phyloP scores from a whole-genome alignment of 176 grass and related monocot genomes.

The Phoenix dactylifera region DNA sequence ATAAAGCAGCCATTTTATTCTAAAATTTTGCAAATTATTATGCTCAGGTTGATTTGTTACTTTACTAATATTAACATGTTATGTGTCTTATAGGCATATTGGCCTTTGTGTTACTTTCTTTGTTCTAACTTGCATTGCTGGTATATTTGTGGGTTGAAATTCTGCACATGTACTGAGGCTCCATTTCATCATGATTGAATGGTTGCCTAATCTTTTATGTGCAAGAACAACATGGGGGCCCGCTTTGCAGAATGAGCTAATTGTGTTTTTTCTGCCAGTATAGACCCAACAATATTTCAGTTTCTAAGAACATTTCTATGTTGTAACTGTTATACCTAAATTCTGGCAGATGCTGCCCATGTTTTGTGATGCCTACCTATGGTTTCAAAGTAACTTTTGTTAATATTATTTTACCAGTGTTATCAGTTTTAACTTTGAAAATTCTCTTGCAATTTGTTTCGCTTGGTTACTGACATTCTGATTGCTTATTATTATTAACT shows the following conservation, averaged over 20 bases:
- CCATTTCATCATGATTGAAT: background rate
- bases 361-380: too few species aligned
- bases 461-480: background rate
- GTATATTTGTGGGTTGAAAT: background rate
- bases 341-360: too few species aligned
- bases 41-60: too few species aligned
- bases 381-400: too few species aligned
- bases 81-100: too few species aligned
- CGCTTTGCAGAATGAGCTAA: slow-evolving; percentile 28
- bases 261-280: slow-evolving; percentile 31
- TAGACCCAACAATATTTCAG: background rate
- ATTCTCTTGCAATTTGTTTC: background rate
- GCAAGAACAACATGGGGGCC: slow-evolving; percentile 18
- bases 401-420: too few species aligned
- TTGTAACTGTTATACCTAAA: background rate
- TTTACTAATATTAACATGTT: too few species aligned
- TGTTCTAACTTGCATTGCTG: too few species aligned
- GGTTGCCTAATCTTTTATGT: slow-evolving; percentile 8
- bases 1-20: too few species aligned
- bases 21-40: too few species aligned
- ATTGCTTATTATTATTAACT: background rate
- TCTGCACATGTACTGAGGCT: background rate
- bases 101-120: too few species aligned
- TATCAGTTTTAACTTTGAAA: too few species aligned
- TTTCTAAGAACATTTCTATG: background rate